Evolutionary conservation across 495 filamentous ascomycete genomes (phyloP).

Genomic region (Penicillium mononematosum): DNA sequence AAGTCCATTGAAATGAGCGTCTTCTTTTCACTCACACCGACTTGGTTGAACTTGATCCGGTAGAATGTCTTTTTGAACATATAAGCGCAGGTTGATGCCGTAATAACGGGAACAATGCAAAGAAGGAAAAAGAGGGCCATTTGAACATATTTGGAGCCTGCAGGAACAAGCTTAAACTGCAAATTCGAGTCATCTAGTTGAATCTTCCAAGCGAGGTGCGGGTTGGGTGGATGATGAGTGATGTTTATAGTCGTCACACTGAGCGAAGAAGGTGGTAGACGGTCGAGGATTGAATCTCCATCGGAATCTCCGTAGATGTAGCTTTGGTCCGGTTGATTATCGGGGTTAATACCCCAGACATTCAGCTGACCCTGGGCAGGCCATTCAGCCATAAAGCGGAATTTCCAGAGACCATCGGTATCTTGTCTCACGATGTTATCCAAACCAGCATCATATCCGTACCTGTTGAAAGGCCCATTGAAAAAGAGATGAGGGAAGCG

Average conservation of each 20-base stretch:
- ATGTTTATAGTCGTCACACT: conserved; percentile 58
- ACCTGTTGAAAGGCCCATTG: conserved; percentile 66
- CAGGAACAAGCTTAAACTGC: conserved; percentile 51
- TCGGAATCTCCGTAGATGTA: conserved; percentile 62
- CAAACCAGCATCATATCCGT: conserved; percentile 65
- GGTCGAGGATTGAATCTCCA: conserved; percentile 60
- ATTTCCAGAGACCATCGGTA: conserved; percentile 56
- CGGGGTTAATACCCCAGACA: conserved; percentile 66
- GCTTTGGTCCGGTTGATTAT: conserved; percentile 61
- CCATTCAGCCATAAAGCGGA: conserved; percentile 64
- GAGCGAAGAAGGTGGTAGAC: conserved; percentile 61
- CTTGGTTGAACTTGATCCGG: conserved; percentile 68
- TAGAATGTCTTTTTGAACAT: conserved; percentile 67
- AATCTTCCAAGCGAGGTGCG: conserved; percentile 58
- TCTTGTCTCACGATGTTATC: conserved; percentile 55
- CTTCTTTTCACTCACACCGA: conserved; percentile 56
- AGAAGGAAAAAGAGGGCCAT: conserved; percentile 58
- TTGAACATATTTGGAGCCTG: conserved; percentile 56
- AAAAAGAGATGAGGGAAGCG: conserved; percentile 65
- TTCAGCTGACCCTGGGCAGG: conserved; percentile 64
- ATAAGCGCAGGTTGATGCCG: conserved; percentile 51
- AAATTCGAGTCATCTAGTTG: conserved; percentile 55
- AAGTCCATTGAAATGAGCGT: conserved; percentile 39
- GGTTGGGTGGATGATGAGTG: conserved; percentile 53
- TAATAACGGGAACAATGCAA: conserved; percentile 53